Evolutionary conservation across 164 flowering plant species (phyloP).

Genomic region (Nelumbo lutea): DNA sequence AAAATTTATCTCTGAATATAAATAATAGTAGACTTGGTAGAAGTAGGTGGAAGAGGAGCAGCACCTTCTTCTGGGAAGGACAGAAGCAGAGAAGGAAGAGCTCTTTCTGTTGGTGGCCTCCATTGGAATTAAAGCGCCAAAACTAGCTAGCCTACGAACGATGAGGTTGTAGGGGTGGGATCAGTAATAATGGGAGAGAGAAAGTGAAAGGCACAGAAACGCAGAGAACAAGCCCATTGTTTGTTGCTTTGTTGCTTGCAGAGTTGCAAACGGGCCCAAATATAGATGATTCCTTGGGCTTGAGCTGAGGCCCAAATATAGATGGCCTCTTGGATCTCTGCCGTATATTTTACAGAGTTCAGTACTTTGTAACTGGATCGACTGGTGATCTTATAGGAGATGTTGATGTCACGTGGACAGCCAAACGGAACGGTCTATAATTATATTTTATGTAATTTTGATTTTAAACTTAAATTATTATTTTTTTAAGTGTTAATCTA

Average conservation of each 20-base stretch:
- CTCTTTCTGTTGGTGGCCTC: constrained; percentile 1
- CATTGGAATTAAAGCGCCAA: constrained; percentile 16
- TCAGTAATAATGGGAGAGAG: constrained; percentile 1
- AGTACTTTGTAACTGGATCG: too few relatives aligned
- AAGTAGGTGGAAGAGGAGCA: not conserved
- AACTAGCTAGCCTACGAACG: not conserved
- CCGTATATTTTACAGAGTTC: too few relatives aligned
- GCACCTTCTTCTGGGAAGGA: constrained; percentile 32
- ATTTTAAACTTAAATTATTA: too few relatives aligned
- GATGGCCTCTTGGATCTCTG: too few relatives aligned
- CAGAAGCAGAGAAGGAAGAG: constrained; percentile 30
- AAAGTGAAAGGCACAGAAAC: not conserved
- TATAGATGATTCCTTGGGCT: too few relatives aligned
- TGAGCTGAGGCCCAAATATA: too few relatives aligned
- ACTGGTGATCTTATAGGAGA: too few relatives aligned
- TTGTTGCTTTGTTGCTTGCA: not conserved
- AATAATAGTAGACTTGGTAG: too few relatives aligned
- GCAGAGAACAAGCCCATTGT: not conserved
- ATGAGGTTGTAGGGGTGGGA: not conserved
- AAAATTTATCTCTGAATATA: not conserved
- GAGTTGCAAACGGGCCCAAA: not conserved
- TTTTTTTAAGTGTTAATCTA: too few relatives aligned
- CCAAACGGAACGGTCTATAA: too few relatives aligned
- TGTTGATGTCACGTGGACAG: too few relatives aligned
- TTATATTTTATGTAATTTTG: too few relatives aligned